Evolutionary conservation across 352 stramenopile species (phyloP).

Genomic region (Thraustotheca clavata): DNA sequence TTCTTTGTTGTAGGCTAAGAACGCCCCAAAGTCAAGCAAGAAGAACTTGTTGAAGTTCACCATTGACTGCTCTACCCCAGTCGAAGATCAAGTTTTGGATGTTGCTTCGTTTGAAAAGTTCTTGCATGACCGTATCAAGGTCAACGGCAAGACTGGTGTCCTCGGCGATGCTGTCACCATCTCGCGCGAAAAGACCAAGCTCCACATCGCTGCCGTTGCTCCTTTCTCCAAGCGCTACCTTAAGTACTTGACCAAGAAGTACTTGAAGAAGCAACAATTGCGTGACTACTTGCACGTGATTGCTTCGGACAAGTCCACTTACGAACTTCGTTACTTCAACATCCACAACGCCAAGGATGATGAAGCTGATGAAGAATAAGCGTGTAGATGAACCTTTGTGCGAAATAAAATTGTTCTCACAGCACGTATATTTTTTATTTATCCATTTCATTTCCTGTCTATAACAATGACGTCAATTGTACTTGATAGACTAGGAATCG

Average conservation of each 20-base stretch:
- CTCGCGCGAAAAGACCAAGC: conserved; percentile 93
- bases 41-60: conserved; percentile 90
- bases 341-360: conserved; percentile 90
- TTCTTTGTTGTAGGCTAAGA: conserved; percentile 55
- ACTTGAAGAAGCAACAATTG: conserved; percentile 99
- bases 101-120: conserved; percentile 99
- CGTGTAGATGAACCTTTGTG: neutral
- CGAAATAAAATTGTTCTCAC: conserved; percentile 1
- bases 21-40: conserved; percentile 55
- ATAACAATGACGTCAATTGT: neutral
- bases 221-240: conserved; percentile 98
- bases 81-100: conserved; percentile 99
- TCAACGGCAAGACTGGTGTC: conserved; percentile 96
- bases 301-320: conserved; percentile 97
- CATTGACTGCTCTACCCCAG: conserved; percentile 92
- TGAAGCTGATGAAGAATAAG: conserved; percentile 64
- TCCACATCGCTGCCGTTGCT: conserved; percentile 91
- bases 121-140: conserved; percentile 99
- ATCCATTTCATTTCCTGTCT: neutral
- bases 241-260: conserved; percentile 99
- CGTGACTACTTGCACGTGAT: conserved; percentile 99
- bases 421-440: neutral
- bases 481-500: too few species aligned
- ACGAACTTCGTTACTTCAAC: conserved; percentile 99
- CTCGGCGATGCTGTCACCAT: conserved; percentile 94